Percentiles rank a stretch among this genome's conserved stretches.
Conservation (phyloP, 2,329 filamentous ascomycete species). For the Zalaria obscura region DNA sequence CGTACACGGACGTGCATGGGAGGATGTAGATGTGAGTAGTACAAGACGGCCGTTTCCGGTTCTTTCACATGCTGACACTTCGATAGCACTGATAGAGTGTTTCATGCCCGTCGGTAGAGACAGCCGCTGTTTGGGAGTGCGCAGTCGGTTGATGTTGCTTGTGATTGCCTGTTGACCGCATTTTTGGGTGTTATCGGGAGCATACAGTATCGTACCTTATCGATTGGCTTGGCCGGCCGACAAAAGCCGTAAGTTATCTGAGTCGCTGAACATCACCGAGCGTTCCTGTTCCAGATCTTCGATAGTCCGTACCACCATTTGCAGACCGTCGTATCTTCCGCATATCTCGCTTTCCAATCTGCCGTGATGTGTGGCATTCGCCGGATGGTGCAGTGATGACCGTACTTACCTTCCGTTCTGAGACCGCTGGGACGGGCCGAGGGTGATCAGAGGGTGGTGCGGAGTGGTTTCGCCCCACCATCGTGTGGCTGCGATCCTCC, state of each 20-base stretch:
- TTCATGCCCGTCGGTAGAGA: background rate
- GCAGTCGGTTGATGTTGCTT: background rate
- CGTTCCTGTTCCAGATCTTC: too few species aligned
- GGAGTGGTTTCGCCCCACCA: too few species aligned
- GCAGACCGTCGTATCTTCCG: too few species aligned
- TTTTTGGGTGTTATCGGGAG: background rate
- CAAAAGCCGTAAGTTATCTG: background rate
- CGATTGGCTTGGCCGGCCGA: background rate
- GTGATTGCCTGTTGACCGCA: background rate
- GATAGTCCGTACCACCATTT: too few species aligned
- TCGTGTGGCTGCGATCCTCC: too few species aligned
- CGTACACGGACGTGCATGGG: constrained; percentile 84
- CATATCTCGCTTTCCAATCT: too few species aligned
- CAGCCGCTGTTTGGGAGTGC: background rate
- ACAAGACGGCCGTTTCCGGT: background rate
- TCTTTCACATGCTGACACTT: background rate
- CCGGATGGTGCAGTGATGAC: too few species aligned
- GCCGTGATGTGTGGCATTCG: too few species aligned
- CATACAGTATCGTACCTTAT: background rate
- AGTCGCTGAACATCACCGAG: too few species aligned
- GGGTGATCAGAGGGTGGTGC: too few species aligned
- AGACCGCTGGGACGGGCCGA: too few species aligned
- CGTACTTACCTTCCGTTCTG: too few species aligned
- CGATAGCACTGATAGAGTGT: background rate
- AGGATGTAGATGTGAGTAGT: constrained; percentile 42